These are phyloP conservation scores for Oryza glumipatula DNA, from an alignment of 176 grass and related monocot genomes.

Conservation along the genomic window DNA sequence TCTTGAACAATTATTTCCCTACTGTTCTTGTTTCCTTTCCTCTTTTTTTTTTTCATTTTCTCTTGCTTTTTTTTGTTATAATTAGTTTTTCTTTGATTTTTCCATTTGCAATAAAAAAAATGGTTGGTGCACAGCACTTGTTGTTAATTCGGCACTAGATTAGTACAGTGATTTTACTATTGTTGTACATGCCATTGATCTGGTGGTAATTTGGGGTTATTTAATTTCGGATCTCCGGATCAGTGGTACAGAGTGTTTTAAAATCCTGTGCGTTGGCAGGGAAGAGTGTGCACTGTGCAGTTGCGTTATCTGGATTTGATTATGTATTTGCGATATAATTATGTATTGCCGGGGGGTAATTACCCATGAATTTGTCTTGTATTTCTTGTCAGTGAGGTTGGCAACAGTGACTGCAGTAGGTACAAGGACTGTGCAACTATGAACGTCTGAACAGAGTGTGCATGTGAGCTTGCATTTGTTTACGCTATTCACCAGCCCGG, in stretches of 20 bases:
- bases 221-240: background rate
- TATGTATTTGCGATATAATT: background rate
- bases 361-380: background rate
- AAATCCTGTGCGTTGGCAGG: background rate
- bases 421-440: background rate
- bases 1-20: constrained; percentile 16
- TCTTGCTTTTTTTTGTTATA: background rate
- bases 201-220: background rate
- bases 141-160: background rate
- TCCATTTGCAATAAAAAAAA: constrained; percentile 38
- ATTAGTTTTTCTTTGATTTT: background rate
- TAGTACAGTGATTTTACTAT: constrained; percentile 3
- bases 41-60: constrained; percentile 3
- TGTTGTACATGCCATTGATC: constrained; percentile 1
- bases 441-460: background rate
- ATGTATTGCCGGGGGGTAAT: background rate
- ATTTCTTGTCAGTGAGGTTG: background rate
- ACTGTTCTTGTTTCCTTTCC: constrained; percentile 32
- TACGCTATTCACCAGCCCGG: background rate
- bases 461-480: background rate
- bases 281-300: background rate
- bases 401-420: background rate
- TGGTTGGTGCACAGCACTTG: background rate
- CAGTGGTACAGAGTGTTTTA: background rate
- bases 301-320: background rate